Percentiles rank a stretch among this genome's conserved stretches.
phyloP scores from a whole-genome alignment of 83 land plant species.

The Isoetes engelmannii region DNA sequence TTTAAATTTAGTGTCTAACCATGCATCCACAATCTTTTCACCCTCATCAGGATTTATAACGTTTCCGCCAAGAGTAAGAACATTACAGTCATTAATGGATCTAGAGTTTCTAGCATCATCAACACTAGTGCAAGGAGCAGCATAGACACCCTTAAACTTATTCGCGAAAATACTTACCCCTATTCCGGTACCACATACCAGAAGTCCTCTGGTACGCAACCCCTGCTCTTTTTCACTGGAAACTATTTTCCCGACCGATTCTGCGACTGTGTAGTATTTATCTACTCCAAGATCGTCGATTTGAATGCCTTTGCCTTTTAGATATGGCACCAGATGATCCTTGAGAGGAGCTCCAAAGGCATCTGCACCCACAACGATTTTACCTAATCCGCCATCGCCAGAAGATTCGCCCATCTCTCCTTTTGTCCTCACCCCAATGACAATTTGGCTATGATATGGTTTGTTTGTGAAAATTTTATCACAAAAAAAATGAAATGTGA shows the following conservation, averaged over 20 bases:
- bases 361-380: conserved; percentile 60
- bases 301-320: conserved; percentile 44
- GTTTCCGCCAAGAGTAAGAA: conserved; percentile 59
- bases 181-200: conserved; percentile 88
- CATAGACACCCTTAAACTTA: conserved; percentile 70
- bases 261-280: conserved; percentile 68
- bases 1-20: conserved; percentile 74
- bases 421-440: too few relatives aligned
- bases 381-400: not conserved
- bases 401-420: too few relatives aligned
- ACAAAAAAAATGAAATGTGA: too few relatives aligned
- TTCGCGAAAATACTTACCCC: conserved; percentile 89
- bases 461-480: too few relatives aligned
- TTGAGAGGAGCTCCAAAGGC: conserved; percentile 58
- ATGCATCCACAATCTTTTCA: conserved; percentile 55
- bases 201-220: conserved; percentile 47
- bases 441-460: too few relatives aligned
- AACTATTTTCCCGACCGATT: conserved; percentile 58
- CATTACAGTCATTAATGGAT: conserved; percentile 77
- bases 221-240: conserved; percentile 16
- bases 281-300: conserved; percentile 69
- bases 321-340: conserved; percentile 55
- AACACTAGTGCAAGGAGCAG: conserved; percentile 56
- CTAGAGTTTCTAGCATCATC: conserved; percentile 64
- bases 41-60: conserved; percentile 45